Percentiles rank a stretch among this genome's conserved stretches.
Evolutionary conservation across 768 basidiomycete species (phyloP).

Genomic region (Leccinum olivaceopallidum): DNA sequence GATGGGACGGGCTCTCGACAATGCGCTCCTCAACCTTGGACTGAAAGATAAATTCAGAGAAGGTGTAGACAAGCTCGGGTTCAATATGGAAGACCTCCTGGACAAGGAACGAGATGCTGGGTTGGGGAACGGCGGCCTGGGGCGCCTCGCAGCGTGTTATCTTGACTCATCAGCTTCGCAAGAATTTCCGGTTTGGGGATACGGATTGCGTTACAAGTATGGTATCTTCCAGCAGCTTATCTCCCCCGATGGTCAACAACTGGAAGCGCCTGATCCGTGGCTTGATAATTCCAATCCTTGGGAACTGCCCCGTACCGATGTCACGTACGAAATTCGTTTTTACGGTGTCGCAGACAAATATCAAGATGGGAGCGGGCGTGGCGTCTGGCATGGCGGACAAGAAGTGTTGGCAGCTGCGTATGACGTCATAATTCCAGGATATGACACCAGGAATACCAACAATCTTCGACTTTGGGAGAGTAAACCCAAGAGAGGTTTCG

Average conservation of each 20-base stretch:
- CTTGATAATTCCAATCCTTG: conserved; percentile 85
- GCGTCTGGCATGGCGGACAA: conserved; percentile 84
- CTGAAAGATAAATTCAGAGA: conserved; percentile 74
- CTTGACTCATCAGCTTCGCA: conserved; percentile 90
- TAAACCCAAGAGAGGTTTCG: conserved; percentile 88
- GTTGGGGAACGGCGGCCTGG: conserved; percentile 93
- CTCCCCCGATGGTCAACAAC: conserved; percentile 77
- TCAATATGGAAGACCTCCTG: conserved; percentile 84
- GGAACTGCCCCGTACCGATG: conserved; percentile 86
- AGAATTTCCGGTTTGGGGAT: conserved; percentile 94
- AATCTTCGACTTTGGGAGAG: conserved; percentile 86
- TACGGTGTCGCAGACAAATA: conserved; percentile 80
- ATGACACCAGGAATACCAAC: conserved; percentile 81
- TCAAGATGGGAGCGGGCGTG: conserved; percentile 57
- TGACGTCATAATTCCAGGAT: conserved; percentile 91
- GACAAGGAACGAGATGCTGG: conserved; percentile 92
- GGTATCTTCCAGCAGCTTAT: conserved; percentile 97
- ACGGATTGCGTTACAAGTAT: conserved; percentile 90
- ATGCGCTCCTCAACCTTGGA: conserved; percentile 85
- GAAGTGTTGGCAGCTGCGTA: conserved; percentile 94
- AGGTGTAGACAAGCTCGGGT: conserved; percentile 78
- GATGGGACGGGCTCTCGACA: conserved; percentile 79
- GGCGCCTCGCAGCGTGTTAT: conserved; percentile 96
- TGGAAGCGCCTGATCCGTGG: conserved; percentile 95
- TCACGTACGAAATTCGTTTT: conserved; percentile 84